Evolutionary conservation across 2,329 filamentous ascomycete species (phyloP).

Genomic region (Colletotrichum musicola): DNA sequence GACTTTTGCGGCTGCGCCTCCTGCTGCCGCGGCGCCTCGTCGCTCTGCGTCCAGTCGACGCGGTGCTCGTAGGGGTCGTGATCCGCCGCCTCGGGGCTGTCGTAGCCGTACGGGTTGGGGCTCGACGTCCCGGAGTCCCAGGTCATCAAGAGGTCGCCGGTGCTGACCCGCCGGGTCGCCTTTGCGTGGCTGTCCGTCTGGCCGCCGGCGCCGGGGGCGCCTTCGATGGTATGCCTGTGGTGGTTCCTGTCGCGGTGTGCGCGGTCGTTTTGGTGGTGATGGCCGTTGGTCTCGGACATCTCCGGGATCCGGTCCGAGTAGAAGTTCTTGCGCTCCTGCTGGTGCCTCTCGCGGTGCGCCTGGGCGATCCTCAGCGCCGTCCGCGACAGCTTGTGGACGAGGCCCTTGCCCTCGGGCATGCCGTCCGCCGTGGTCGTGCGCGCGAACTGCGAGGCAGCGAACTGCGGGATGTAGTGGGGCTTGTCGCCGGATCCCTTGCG

Average conservation of each 20-base stretch:
- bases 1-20: constrained; percentile 32
- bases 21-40: constrained; percentile 53
- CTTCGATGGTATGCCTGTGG: constrained; percentile 50
- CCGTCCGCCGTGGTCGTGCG: constrained; percentile 63
- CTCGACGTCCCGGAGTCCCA: constrained; percentile 34
- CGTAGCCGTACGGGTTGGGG: constrained; percentile 30
- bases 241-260: constrained; percentile 34
- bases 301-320: constrained; percentile 55
- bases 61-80: constrained; percentile 51
- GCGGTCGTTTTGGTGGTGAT: constrained; percentile 6
- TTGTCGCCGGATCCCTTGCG: constrained; percentile 31
- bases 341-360: constrained; percentile 52
- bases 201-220: constrained; percentile 39
- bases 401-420: constrained; percentile 50
- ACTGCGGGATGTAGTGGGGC: constrained; percentile 65
- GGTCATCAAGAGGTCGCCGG: constrained; percentile 48
- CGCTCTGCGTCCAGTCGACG: constrained; percentile 71
- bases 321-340: constrained; percentile 57
- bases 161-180: constrained; percentile 52
- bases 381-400: constrained; percentile 59
- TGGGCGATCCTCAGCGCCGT: constrained; percentile 57
- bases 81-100: constrained; percentile 43
- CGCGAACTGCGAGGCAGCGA: constrained; percentile 67
- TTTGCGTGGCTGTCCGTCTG: constrained; percentile 38
- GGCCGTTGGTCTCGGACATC: constrained; percentile 47